phyloP scores from a whole-genome alignment of 805 yeast genomes.

The Teunomyces atbi region DNA sequence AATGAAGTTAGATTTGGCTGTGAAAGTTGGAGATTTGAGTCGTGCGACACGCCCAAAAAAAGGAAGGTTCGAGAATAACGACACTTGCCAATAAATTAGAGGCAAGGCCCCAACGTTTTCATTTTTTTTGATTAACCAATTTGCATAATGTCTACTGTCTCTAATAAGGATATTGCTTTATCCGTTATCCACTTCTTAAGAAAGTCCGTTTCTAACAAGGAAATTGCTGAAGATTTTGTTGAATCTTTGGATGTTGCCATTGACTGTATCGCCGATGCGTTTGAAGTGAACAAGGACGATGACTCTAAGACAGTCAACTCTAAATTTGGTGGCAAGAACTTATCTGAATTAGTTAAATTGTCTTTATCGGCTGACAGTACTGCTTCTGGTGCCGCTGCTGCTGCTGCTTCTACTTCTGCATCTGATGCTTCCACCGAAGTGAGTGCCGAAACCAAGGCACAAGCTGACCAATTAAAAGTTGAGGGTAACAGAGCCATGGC shows the following conservation, averaged over 20 bases:
- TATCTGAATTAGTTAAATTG: constrained; percentile 43
- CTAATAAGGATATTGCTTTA: constrained; percentile 66
- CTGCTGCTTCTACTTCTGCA: constrained; percentile 23
- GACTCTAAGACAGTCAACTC: constrained; percentile 22
- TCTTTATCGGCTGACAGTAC: neutral
- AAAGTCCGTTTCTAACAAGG: constrained; percentile 55
- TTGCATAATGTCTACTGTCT: constrained; percentile 15
- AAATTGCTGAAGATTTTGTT: constrained; percentile 70
- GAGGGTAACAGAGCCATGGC: constrained; percentile 94
- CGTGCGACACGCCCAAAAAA: constrained; percentile 1
- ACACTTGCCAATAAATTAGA: neutral
- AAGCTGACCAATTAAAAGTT: constrained; percentile 81
- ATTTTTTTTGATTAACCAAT: neutral
- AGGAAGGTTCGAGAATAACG: constrained; percentile 4
- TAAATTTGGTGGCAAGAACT: constrained; percentile 48
- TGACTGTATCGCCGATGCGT: constrained; percentile 88
- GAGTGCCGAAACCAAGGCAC: constrained; percentile 55
- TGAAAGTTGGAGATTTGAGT: neutral
- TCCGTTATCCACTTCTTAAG: constrained; percentile 74
- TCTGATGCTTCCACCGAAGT: constrained; percentile 25
- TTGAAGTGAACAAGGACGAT: constrained; percentile 57
- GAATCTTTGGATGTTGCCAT: constrained; percentile 93
- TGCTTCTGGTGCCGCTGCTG: constrained; percentile 15
- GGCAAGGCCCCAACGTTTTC: neutral
- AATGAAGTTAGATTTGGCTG: neutral